Evolutionary conservation across 2,329 filamentous ascomycete species (phyloP).

Genomic region (Bipolaris oryzae): DNA sequence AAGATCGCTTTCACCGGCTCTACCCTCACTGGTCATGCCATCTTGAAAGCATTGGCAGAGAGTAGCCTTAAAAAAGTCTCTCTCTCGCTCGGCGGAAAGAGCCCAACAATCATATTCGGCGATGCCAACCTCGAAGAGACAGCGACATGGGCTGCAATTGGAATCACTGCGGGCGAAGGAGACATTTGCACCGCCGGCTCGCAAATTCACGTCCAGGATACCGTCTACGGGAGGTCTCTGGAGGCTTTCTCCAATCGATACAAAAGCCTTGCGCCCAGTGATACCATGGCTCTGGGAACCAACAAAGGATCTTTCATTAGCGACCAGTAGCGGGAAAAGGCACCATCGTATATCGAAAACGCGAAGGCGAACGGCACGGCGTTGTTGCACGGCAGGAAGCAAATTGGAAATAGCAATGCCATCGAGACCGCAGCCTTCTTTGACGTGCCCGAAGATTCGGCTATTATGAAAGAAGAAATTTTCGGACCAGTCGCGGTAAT

Average conservation of each 20-base stretch:
- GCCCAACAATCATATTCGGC: constrained; percentile 54
- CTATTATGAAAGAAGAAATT: neutral
- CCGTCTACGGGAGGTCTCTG: neutral
- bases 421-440: neutral
- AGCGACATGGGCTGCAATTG: neutral
- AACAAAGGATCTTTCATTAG: neutral
- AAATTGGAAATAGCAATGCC: neutral
- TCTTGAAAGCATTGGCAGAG: constrained; percentile 50
- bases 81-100: constrained; percentile 57
- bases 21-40: constrained; percentile 46
- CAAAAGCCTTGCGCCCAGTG: neutral
- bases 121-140: constrained; percentile 52
- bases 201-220: neutral
- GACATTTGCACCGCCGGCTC: neutral
- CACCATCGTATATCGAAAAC: neutral
- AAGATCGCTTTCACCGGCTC: constrained; percentile 54
- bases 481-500: neutral
- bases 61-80: constrained; percentile 50
- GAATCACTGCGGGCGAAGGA: neutral
- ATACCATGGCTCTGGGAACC: neutral
- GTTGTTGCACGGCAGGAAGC: neutral
- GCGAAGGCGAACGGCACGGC: neutral
- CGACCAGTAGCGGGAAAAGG: neutral
- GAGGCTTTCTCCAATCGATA: neutral
- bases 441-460: neutral